Base-by-base conservation (phyloP, 176 grass and related monocot genomes). In the bread wheat (Triticum aestivum) region DNA sequence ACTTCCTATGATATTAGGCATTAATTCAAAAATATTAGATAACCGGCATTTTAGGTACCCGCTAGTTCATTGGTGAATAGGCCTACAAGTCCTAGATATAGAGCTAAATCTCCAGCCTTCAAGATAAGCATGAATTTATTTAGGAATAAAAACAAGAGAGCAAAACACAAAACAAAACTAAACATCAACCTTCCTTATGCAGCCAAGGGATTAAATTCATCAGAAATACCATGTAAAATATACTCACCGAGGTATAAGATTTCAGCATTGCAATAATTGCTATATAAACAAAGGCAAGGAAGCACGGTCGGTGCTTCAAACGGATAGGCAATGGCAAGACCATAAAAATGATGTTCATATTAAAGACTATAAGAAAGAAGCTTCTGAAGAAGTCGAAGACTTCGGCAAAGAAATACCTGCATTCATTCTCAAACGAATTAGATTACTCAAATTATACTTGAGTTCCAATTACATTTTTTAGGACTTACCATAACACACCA, bases 331-430 rank as follows among this genome's bases (percentile, higher is more conserved):
- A 91, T 9, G 93, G 92, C 41, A 98, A 86, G 44, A 96, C 84
- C 93, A 98, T 91, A 88, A 94, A 96, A 77, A 92, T 75, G 65
- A 98, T 94, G 85, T 98, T 98, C 76, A 88, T 88, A 91, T 98
- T 93, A 67, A 98, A 96, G 65, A 96, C 96, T 88, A 96, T 94
- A 79, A 96, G 82, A 84, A 98, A 98, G 83, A 98, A 98, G 79
- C 82, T 89, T 86, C 94, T 96, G 85, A 98, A 98, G 61, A 98
- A 94, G 41, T 92, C 90, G 6, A 98, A 96, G 2, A 96, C 96
- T 82, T 98, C 96, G 32, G 96, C 96, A 89, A 98, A 98, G 76
- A 98, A 98, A 85, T 96, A 94, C 96, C 94, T 98, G 87, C 86
- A 98, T 61, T 80, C 13, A 82, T 89, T 83, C 52, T 65, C 75